These are phyloP conservation scores for Astrocystis sublimbata DNA, from an alignment of 495 filamentous ascomycete species.

Conservation along the genomic window DNA sequence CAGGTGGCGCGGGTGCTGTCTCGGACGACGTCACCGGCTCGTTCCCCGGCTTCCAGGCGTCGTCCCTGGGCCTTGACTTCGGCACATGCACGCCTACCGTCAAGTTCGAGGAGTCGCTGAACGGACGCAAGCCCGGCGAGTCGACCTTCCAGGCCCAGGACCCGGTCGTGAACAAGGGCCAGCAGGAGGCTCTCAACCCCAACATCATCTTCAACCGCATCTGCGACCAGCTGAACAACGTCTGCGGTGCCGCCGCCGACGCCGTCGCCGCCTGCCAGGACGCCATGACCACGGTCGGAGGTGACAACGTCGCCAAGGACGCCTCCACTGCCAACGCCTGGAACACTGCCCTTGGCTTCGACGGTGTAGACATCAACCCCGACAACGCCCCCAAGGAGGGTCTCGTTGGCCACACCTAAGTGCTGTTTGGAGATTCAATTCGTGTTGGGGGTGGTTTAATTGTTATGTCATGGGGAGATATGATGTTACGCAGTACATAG, in stretches of 20 bases:
- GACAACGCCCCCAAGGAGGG: constrained; percentile 40
- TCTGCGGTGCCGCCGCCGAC: constrained; percentile 58
- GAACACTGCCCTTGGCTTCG: constrained; percentile 47
- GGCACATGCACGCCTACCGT: constrained; percentile 58
- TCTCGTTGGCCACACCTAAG: constrained; percentile 40
- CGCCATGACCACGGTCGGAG: constrained; percentile 45
- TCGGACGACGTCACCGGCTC: constrained; percentile 36
- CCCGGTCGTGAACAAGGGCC: constrained; percentile 52
- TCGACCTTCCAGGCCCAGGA: constrained; percentile 60
- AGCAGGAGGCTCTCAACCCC: constrained; percentile 57
- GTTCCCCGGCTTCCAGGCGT: constrained; percentile 36
- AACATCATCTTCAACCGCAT: constrained; percentile 68
- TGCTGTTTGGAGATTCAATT: neutral
- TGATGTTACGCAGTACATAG: neutral
- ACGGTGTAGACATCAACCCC: constrained; percentile 42
- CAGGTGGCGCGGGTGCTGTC: constrained; percentile 43
- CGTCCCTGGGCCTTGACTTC: constrained; percentile 47
- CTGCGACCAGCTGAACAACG: constrained; percentile 60
- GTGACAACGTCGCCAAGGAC: constrained; percentile 44
- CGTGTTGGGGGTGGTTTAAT: neutral
- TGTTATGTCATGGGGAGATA: neutral
- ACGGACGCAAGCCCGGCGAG: constrained; percentile 49
- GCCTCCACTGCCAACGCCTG: constrained; percentile 44
- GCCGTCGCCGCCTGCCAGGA: constrained; percentile 48
- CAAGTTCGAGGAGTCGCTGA: constrained; percentile 55